These are phyloP conservation scores for Cicer bijugum DNA, from an alignment of 306 rosid species.

Conservation along the genomic window DNA sequence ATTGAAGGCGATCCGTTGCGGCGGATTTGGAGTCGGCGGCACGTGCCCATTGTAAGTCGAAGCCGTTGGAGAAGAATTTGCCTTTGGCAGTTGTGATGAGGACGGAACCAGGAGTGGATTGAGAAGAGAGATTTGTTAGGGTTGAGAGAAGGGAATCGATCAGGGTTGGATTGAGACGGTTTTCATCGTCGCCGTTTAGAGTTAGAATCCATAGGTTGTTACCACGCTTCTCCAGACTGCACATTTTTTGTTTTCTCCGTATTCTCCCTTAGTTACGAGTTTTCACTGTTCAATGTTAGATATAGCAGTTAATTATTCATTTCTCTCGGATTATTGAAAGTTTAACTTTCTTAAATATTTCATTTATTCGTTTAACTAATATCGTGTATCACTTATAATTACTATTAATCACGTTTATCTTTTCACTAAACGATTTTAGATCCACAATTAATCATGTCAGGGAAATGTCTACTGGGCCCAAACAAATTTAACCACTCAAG, in stretches of 20 bases:
- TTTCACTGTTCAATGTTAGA: no score
- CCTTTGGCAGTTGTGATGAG: conserved; percentile 78
- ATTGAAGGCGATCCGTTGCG: conserved; percentile 47
- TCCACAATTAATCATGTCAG: no score
- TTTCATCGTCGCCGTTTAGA: conserved; percentile 64
- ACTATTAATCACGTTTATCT: no score
- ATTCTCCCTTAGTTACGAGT: no score
- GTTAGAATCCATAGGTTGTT: conserved; percentile 58
- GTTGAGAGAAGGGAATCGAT: conserved; percentile 57
- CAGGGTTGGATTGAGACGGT: conserved; percentile 61
- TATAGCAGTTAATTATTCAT: no score
- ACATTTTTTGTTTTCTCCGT: conserved; percentile 41
- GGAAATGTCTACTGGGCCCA: no score
- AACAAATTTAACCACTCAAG: no score
- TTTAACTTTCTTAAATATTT: no score
- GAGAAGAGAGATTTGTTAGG: conserved; percentile 49
- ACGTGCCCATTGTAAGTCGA: conserved; percentile 72
- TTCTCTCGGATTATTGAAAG: no score
- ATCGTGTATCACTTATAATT: no score
- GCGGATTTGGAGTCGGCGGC: conserved; percentile 53
- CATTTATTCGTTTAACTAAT: no score
- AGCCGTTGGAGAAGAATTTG: conserved; percentile 76
- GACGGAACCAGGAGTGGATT: conserved; percentile 62
- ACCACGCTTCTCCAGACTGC: conserved; percentile 69
- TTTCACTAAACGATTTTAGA: no score